Conservation (phyloP, 495 filamentous ascomycete species). For the Daldinia caldariorum region DNA sequence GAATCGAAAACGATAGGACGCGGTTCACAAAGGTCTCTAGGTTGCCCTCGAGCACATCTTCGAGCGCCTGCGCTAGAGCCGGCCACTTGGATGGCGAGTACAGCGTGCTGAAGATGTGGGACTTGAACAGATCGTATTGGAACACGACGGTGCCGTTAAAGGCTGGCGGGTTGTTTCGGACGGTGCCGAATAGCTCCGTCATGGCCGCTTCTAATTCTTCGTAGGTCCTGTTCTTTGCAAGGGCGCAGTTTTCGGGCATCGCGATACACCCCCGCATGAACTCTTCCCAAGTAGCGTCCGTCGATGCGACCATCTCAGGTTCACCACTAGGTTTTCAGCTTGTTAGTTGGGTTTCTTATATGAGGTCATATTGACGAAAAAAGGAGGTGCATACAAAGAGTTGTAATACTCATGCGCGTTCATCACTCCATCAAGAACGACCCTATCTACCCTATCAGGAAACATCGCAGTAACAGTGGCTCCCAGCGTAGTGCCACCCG, state of each 20-base stretch:
- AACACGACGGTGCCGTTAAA: conserved; percentile 11
- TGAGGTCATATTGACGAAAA: not conserved
- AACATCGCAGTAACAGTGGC: conserved; percentile 57
- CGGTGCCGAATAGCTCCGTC: conserved; percentile 36
- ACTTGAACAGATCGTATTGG: conserved; percentile 22
- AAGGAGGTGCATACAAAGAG: conserved; percentile 11
- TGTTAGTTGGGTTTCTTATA: conserved; percentile 5
- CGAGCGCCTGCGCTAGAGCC: conserved; percentile 12
- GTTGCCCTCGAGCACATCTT: conserved; percentile 23
- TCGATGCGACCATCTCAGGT: conserved; percentile 44
- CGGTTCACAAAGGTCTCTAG: conserved; percentile 3
- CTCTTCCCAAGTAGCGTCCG: conserved; percentile 45
- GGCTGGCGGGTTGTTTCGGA: conserved; percentile 48
- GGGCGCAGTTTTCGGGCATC: conserved; percentile 39
- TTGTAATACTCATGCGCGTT: conserved; percentile 53
- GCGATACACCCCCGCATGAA: conserved; percentile 48
- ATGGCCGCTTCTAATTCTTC: conserved; percentile 45
- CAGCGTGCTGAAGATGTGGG: conserved; percentile 36
- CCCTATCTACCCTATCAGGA: conserved; percentile 53
- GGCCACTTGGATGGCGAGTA: conserved; percentile 32
- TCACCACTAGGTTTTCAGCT: conserved; percentile 24
- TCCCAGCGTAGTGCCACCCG: conserved; percentile 57
- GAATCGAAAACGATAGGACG: not conserved
- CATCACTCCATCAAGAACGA: conserved; percentile 57
- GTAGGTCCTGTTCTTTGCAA: conserved; percentile 48